Evolutionary conservation across 140 eudicot genomes (phyloP), one percentile per base, ranked within the genome.

Genomic region (Flaveria floridana): DNA sequence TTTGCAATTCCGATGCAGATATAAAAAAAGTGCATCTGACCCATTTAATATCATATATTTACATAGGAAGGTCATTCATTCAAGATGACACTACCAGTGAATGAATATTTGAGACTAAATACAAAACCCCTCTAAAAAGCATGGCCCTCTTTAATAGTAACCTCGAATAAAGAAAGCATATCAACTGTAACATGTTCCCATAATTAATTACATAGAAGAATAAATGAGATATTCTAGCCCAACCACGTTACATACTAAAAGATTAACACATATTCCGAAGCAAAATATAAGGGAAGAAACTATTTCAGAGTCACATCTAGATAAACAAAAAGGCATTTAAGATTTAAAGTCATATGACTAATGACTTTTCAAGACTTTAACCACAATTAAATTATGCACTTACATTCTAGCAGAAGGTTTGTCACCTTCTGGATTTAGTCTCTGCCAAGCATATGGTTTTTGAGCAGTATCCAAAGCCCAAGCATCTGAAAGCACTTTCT

Each of bases 381-480:
- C 16, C 65, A 28, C 12, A 28, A 51, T 18, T 57, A 68, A 30
- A 68, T 55, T 47, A 75, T 18, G 78, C 65, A 87, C 99, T 90
- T 84, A 94, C 99, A 90, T 90, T 85, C 97, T 86, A 79, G 90
- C 97, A 74, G 96, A 90, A 64, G 99, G 99, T 77, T 78, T 88
- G 82, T 88, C 96, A 66, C 97, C 99, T 81, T 90, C 95, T 5
- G 97, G 99, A 81, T 82, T 88, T 74, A 94, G 88, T 83, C 75
- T 86, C 83, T 86, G 91, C 99, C 99, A 94, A 21, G 73, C 84
- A 75, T 94, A 94, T 18, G 99, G 97, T 82, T 94, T 90, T 71
- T 85, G 96, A 63, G 96, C 94, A 25, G 99, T 94, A 81, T 94
- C 97, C 86, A 94, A 87, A 83, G 86, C 99, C 99, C 99, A 94